Percentiles rank a stretch among this genome's conserved stretches.
Evolutionary conservation across 805 yeast genomes (phyloP).

Genomic region (Wickerhamiella alocasiicola): DNA sequence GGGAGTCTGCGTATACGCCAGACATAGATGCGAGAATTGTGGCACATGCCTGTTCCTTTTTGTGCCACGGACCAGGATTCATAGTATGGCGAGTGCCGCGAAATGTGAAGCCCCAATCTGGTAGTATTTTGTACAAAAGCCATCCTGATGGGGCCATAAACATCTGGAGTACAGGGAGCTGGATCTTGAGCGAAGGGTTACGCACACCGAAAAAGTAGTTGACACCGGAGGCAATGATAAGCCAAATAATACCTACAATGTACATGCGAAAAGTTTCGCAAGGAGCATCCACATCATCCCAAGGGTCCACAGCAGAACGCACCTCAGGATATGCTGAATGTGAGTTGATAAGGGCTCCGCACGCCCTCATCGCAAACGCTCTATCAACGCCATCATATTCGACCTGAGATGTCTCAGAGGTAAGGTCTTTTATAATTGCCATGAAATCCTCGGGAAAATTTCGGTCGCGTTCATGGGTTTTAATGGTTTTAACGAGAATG

Average conservation of each 20-base stretch:
- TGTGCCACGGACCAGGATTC: constrained; percentile 58
- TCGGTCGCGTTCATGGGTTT: constrained; percentile 5
- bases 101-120: constrained; percentile 34
- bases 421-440: background rate
- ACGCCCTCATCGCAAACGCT: constrained; percentile 24
- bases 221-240: constrained; percentile 41
- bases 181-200: constrained; percentile 40
- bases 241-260: constrained; percentile 38
- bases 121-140: constrained; percentile 32
- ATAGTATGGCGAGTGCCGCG: constrained; percentile 33
- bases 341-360: constrained; percentile 32
- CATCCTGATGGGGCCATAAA: constrained; percentile 50
- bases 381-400: background rate
- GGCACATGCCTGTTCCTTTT: constrained; percentile 22
- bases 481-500: background rate
- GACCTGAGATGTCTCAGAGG: background rate
- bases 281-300: constrained; percentile 34
- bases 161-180: constrained; percentile 43
- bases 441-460: constrained; percentile 8
- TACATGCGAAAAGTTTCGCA: constrained; percentile 42
- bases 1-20: constrained; percentile 15
- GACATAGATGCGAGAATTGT: constrained; percentile 27
- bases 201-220: constrained; percentile 46
- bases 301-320: constrained; percentile 41
- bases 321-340: constrained; percentile 51